A percentile compares a stretch with the other conserved stretches of the same genome.
phyloP scores from a whole-genome alignment of 148 eudicot genomes.

The Vaccinium vitisidaea region DNA sequence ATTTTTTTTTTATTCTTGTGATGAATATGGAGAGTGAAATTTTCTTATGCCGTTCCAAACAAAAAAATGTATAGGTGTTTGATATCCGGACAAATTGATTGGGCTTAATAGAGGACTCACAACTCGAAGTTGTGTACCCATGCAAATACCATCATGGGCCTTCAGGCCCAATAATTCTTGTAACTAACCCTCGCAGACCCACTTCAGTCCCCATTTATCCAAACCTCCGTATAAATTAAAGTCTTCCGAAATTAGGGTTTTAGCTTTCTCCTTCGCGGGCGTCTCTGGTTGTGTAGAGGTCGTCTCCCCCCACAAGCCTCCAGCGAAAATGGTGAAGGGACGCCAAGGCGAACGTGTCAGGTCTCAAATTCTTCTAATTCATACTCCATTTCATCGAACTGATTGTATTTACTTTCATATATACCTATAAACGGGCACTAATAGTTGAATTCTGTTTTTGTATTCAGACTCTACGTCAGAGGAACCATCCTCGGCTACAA shows the following conservation, averaged over 20 bases:
- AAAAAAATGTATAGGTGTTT: too few relatives aligned
- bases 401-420: background rate
- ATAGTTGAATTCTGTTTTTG: background rate
- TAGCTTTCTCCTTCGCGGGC: background rate
- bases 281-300: background rate
- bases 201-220: too few relatives aligned
- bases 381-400: background rate
- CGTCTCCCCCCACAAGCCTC: background rate
- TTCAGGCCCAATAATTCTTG: too few relatives aligned
- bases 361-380: conserved; percentile 10
- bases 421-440: background rate
- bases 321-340: conserved; percentile 68
- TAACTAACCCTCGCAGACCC: too few relatives aligned
- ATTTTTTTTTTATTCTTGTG: too few relatives aligned
- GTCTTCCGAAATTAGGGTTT: background rate
- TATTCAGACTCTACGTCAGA: conserved; percentile 34
- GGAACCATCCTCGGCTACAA: conserved; percentile 75
- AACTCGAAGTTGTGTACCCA: too few relatives aligned
- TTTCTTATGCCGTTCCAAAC: too few relatives aligned
- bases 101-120: too few relatives aligned
- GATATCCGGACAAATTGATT: too few relatives aligned
- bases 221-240: too few relatives aligned
- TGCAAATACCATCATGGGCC: too few relatives aligned
- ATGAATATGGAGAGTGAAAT: too few relatives aligned
- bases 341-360: conserved; percentile 88